phyloP scores from a whole-genome alignment of 78 protist genomes.

The Emiliania huxleyi region DNA sequence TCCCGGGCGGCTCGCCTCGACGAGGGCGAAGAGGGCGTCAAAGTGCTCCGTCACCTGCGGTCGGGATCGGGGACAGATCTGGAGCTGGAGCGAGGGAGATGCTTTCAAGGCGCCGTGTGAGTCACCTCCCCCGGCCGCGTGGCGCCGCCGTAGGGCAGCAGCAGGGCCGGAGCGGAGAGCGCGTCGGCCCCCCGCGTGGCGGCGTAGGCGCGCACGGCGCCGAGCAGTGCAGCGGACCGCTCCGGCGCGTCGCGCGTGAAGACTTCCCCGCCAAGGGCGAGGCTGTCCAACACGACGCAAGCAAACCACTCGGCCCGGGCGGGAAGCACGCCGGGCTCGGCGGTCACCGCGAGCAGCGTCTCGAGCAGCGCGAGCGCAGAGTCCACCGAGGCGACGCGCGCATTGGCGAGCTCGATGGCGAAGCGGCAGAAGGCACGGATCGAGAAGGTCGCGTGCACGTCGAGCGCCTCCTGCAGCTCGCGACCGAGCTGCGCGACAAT shows the following conservation, averaged over 20 bases:
- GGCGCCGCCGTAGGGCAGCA: neutral
- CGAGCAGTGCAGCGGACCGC: neutral
- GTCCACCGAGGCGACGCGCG: neutral
- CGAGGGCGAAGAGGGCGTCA: neutral
- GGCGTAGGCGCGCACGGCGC: neutral
- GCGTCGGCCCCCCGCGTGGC: no score
- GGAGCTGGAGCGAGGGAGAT: no score
- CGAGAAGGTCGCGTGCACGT: neutral
- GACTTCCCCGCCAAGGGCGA: no score
- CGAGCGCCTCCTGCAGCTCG: neutral
- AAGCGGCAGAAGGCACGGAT: neutral
- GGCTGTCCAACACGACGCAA: neutral
- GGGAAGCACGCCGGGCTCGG: neutral
- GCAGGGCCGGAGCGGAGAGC: neutral
- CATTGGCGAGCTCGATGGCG: neutral
- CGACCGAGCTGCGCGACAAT: neutral
- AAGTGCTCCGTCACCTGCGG: neutral
- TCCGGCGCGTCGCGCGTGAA: neutral
- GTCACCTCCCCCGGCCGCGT: neutral
- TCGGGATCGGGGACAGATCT: no score
- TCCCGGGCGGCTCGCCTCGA: neutral
- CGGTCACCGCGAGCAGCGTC: neutral
- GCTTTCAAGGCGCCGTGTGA: no score
- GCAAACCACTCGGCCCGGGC: slow-evolving; percentile 9
- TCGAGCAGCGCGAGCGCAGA: neutral